Conservation (phyloP, 139 green algal species). For the Choricystis sp. region DNA sequence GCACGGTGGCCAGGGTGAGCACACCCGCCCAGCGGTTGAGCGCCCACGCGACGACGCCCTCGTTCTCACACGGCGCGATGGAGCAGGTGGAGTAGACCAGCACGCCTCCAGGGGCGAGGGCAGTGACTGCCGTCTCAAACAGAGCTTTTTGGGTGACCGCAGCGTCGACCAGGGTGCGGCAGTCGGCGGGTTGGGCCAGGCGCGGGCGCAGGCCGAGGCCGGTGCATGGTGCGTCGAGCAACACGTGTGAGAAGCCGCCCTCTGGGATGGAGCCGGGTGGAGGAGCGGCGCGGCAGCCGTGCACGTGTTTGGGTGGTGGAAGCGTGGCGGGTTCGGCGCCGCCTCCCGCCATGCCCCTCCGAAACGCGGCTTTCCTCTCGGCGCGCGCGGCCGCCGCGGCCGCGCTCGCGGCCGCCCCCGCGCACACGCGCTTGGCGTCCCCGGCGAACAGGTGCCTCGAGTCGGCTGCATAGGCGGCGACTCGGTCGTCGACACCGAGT, state of each 20-base stretch:
- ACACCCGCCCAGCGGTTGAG: conserved; percentile 40
- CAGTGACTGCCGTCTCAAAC: conserved; percentile 36
- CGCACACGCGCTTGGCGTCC: neutral
- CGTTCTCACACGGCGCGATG: conserved; percentile 58
- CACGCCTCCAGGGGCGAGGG: conserved; percentile 45
- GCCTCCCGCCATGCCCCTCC: too few species aligned
- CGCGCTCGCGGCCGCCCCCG: too few species aligned
- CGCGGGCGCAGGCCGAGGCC: conserved; percentile 62
- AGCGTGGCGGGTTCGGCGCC: too few species aligned
- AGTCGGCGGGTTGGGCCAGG: conserved; percentile 7
- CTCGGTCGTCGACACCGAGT: neutral
- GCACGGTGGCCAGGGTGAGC: too few species aligned
- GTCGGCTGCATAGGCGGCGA: neutral
- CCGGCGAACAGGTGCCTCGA: neutral
- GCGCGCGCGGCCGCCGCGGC: too few species aligned
- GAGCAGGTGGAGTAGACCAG: conserved; percentile 73
- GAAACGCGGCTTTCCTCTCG: neutral
- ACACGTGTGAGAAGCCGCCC: conserved; percentile 14
- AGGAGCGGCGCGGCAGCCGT: too few species aligned
- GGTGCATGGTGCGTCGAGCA: conserved; percentile 75
- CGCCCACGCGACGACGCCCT: conserved; percentile 51
- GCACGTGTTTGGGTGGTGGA: too few species aligned
- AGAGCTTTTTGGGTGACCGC: conserved; percentile 40
- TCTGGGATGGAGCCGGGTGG: too few species aligned
- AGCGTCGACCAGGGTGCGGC: conserved; percentile 13